Conservation (phyloP, 164 flowering plant species). For the Piper longum region DNA sequence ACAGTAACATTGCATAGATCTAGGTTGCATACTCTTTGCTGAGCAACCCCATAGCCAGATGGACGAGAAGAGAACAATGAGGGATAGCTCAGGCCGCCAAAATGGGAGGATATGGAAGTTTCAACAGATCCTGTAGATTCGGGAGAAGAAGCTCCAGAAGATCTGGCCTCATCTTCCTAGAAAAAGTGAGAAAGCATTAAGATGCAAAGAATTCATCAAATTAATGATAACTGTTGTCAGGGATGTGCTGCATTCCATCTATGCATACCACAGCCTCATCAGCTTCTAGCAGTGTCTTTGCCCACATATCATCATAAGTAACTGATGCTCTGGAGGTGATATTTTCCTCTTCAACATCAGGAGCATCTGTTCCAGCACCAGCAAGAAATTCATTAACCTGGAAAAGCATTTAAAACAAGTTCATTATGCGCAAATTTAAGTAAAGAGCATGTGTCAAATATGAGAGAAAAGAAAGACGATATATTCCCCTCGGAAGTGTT, state of each 20-base stretch:
- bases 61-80: slow-evolving; percentile 91
- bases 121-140: slow-evolving; percentile 92
- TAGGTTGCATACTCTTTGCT: slow-evolving; percentile 33
- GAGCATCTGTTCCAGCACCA: slow-evolving; percentile 98
- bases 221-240: not conserved
- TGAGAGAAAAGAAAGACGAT: no score
- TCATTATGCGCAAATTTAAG: not conserved
- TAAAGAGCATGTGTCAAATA: not conserved
- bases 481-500: no score
- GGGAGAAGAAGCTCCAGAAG: slow-evolving; percentile 91
- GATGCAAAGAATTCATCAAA: not conserved
- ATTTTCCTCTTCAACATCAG: slow-evolving; percentile 95
- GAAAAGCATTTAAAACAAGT: not conserved
- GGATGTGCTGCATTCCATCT: not conserved
- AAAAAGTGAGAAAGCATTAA: slow-evolving; percentile 4
- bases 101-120: slow-evolving; percentile 95
- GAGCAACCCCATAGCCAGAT: slow-evolving; percentile 38
- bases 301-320: slow-evolving; percentile 99
- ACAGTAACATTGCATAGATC: not conserved
- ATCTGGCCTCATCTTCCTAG: slow-evolving; percentile 90
- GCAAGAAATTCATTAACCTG: slow-evolving; percentile 97
- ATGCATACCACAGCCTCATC: slow-evolving; percentile 60
- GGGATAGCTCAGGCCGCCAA: slow-evolving; percentile 96
- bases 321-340: slow-evolving; percentile 68
- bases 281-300: slow-evolving; percentile 84